These are phyloP conservation scores for Phytophthora boehmeriae DNA, from an alignment of 352 stramenopile genomes.

Conservation along the genomic window DNA sequence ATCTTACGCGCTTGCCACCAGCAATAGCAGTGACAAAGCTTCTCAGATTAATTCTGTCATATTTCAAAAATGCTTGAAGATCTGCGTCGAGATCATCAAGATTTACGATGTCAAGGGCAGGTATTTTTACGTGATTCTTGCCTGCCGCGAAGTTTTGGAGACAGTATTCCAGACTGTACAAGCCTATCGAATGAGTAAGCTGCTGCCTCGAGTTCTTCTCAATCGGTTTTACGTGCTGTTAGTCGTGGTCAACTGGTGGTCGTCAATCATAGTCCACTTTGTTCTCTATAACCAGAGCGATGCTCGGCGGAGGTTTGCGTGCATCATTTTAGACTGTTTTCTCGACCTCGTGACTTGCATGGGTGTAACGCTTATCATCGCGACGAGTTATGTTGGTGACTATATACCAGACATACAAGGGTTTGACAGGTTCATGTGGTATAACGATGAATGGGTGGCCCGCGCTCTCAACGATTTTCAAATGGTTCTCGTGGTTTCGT, in stretches of 20 bases:
- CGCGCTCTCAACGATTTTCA: constrained; percentile 32
- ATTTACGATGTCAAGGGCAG: constrained; percentile 29
- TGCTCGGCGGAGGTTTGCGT: constrained; percentile 15
- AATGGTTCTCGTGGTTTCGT: constrained; percentile 32
- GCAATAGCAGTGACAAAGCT: neutral
- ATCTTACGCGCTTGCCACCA: neutral
- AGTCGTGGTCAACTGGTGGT: constrained; percentile 34
- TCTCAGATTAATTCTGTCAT: constrained; percentile 13
- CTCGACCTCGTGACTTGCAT: constrained; percentile 29
- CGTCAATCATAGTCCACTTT: constrained; percentile 13
- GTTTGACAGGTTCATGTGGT: constrained; percentile 24
- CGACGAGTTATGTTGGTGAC: constrained; percentile 15
- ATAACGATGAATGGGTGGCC: constrained; percentile 36
- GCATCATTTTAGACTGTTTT: constrained; percentile 24
- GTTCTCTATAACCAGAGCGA: constrained; percentile 15
- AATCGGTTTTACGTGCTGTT: constrained; percentile 40
- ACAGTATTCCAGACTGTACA: constrained; percentile 32
- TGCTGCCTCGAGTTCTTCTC: constrained; percentile 26
- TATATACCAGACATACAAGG: constrained; percentile 18
- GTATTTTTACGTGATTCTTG: constrained; percentile 27
- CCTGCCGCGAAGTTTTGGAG: constrained; percentile 27
- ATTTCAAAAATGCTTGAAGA: constrained; percentile 5
- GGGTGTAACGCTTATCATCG: constrained; percentile 16
- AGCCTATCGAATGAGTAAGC: constrained; percentile 33
- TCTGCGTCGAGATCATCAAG: constrained; percentile 9